These are phyloP conservation scores for Diaporthe humulicola DNA, from an alignment of 2,329 filamentous ascomycete genomes.

Conservation along the genomic window DNA sequence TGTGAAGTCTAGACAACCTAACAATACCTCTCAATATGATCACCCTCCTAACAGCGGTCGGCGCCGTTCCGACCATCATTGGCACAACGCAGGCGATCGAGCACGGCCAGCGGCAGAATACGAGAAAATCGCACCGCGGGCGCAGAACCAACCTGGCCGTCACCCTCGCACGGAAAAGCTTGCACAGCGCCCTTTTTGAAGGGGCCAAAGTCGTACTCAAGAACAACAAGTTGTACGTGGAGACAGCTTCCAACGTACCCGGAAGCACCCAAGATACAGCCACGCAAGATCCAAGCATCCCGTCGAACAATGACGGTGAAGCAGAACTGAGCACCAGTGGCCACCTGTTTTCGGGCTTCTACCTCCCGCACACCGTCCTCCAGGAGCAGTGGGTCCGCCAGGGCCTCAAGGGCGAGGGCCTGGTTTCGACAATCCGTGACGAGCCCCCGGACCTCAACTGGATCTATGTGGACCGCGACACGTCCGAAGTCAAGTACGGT, in stretches of 20 bases:
- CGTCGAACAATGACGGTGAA: background rate
- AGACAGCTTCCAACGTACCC: background rate
- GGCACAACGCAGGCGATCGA: background rate
- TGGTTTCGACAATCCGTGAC: background rate
- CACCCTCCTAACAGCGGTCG: background rate
- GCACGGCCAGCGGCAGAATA: background rate
- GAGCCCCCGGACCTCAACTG: conserved; percentile 1
- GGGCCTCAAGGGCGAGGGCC: background rate
- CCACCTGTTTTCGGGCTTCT: background rate
- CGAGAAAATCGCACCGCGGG: background rate
- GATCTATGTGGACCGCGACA: background rate
- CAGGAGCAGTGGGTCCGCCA: background rate
- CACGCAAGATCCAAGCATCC: background rate
- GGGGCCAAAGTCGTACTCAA: background rate
- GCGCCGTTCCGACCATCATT: background rate
- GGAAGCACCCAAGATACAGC: background rate
- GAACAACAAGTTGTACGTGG: background rate
- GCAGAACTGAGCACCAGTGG: background rate
- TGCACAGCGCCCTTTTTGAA: background rate
- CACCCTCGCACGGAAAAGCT: background rate
- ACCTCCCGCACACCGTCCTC: background rate
- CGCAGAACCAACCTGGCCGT: background rate
- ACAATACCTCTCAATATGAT: background rate
- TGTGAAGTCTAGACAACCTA: background rate
- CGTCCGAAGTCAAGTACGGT: background rate